Evolutionary conservation across 306 rosid species (phyloP), one percentile per base, ranked within the genome.

Genomic region (Calophaca sinica): DNA sequence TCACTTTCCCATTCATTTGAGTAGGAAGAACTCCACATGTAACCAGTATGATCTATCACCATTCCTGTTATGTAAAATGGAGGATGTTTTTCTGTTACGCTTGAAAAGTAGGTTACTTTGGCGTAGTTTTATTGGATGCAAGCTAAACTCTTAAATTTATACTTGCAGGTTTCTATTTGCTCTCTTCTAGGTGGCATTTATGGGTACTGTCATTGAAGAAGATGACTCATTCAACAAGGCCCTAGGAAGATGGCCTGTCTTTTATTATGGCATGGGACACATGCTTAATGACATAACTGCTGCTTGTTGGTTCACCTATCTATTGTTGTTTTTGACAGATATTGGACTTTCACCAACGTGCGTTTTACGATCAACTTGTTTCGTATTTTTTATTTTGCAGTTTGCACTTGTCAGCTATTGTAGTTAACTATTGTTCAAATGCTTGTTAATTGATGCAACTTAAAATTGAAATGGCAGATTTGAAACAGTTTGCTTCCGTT

Each of bases 281-380:
- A 94, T 94, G 98, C 97, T 94, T 77, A 94, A 94, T 70, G 98
- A 94, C 88, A 91, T 94, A 66, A 94, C 98, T 41, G 86, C 98
- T 68, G 84, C 97, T 58, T 94, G 98, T 76, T 94, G 98, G 98
- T 94, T 94, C 81, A 94, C 98, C 39, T 94, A 94, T 79, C 90
- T 91, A 26, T 83, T 94, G 46, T 73, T 94, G 79, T 94, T 91
- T 89, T 81, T 94, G 88, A 86, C 93, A 4, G 96, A 94, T 20
- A 94, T 91, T 67, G 98, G 98, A 50, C 84, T 91, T 59, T 91
- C 98, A 55, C 88, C 97, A 5, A 88, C 96, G 97, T 94, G 69
- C 62, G 61, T 42, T 29, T 50, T 44, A n/a, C n/a, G 45, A 59
- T 68, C 55, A 49, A 49, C 6, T 48, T 7, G 7, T 28, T 80